Percentiles rank a stretch among this genome's conserved stretches.
Evolutionary conservation across 192 early-diverging fungal species (phyloP).

Genomic region (Backusella psychrophila): DNA sequence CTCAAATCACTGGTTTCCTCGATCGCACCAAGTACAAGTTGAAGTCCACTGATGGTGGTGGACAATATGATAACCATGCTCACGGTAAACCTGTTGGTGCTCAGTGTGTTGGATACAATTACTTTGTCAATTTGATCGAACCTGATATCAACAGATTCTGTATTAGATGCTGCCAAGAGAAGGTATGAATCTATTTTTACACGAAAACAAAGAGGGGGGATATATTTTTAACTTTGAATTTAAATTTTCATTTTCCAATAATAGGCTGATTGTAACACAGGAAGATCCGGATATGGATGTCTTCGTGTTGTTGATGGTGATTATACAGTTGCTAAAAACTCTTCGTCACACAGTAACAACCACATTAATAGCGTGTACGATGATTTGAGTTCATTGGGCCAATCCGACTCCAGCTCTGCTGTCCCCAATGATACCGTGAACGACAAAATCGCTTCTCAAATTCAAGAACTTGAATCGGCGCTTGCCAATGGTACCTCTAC

Average conservation of each 20-base stretch:
- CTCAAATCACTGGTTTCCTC: constrained; percentile 48
- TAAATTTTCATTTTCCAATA: background rate
- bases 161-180: constrained; percentile 36
- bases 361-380: constrained; percentile 10
- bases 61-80: constrained; percentile 46
- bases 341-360: constrained; percentile 2
- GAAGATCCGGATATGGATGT: constrained; percentile 43
- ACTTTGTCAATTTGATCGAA: constrained; percentile 34
- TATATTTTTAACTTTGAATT: background rate
- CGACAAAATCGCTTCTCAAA: constrained; percentile 1
- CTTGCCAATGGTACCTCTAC: background rate
- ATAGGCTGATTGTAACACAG: constrained; percentile 26
- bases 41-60: constrained; percentile 34
- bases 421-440: constrained; percentile 4
- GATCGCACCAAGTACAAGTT: constrained; percentile 37
- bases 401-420: background rate
- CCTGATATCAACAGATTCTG: constrained; percentile 26
- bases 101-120: constrained; percentile 24
- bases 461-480: background rate
- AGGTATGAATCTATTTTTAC: constrained; percentile 8
- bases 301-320: constrained; percentile 38
- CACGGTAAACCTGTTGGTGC: constrained; percentile 26
- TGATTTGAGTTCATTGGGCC: constrained; percentile 4
- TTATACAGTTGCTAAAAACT: constrained; percentile 22
- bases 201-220: background rate